Percentiles rank a stretch among this genome's conserved stretches.
phyloP scores from a whole-genome alignment of 306 rosid genomes.

The Vigna trinervia region DNA sequence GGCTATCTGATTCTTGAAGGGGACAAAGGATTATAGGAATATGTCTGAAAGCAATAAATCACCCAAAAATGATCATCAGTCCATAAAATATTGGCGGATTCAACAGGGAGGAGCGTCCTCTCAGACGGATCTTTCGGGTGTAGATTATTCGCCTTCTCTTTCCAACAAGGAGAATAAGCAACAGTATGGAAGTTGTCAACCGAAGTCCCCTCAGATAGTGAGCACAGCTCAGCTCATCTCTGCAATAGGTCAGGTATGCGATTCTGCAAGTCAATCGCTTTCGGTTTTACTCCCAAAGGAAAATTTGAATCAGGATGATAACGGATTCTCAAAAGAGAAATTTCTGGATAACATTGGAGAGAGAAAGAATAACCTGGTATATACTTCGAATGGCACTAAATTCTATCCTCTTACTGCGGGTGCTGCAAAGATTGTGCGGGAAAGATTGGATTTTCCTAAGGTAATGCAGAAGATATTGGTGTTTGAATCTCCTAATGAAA shows the following conservation, averaged over 20 bases:
- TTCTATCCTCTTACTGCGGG: slow-evolving; percentile 45
- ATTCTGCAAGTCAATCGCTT: slow-evolving; percentile 74
- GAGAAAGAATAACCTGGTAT: slow-evolving; percentile 48
- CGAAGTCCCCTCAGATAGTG: slow-evolving; percentile 58
- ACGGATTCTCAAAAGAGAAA: slow-evolving; percentile 46
- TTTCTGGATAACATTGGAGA: slow-evolving; percentile 44
- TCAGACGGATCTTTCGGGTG: slow-evolving; percentile 53
- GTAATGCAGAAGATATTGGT: slow-evolving; percentile 61
- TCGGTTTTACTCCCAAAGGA: slow-evolving; percentile 50
- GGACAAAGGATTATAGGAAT: slow-evolving; percentile 44
- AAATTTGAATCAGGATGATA: slow-evolving; percentile 45
- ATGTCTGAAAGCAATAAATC: slow-evolving; percentile 65
- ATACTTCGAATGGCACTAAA: slow-evolving; percentile 46
- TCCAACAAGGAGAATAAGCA: slow-evolving; percentile 48
- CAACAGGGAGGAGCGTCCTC: slow-evolving; percentile 47
- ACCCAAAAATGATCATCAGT: slow-evolving; percentile 56
- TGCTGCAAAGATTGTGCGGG: slow-evolving; percentile 47
- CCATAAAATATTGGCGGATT: slow-evolving; percentile 62
- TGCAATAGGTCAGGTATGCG: slow-evolving; percentile 71
- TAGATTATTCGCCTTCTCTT: slow-evolving; percentile 48
- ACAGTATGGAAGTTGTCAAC: slow-evolving; percentile 41
- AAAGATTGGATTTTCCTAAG: slow-evolving; percentile 50
- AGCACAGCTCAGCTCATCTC: slow-evolving; percentile 68
- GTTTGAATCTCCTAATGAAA: slow-evolving; percentile 49
- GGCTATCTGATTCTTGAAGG: slow-evolving; percentile 45